Percentiles rank a stretch among this genome's conserved stretches.
These are phyloP conservation scores for Basipetospora sp. DNA, from an alignment of 2,329 filamentous ascomycete species.

Conservation along the genomic window DNA sequence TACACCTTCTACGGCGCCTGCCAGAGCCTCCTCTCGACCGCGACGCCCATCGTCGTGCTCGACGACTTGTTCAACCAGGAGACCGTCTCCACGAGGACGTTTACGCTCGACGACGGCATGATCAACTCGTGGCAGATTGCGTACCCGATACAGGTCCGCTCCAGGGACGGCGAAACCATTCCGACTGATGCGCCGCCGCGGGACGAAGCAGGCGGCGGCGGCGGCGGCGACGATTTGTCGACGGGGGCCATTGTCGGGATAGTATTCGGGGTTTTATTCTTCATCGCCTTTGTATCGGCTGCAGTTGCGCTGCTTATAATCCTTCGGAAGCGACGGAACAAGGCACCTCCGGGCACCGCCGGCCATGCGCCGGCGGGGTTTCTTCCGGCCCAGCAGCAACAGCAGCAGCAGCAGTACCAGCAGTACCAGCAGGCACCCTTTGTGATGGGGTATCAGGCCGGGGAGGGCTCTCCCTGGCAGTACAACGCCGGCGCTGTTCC, in stretches of 20 bases:
- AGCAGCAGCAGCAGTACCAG: background rate
- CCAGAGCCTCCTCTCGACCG: background rate
- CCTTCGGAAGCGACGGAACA: background rate
- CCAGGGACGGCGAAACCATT: background rate
- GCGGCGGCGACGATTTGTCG: background rate
- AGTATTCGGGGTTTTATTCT: background rate
- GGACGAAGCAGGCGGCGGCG: background rate
- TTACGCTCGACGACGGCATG: background rate
- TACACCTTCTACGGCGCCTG: background rate
- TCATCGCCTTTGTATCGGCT: background rate
- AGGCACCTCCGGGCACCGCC: too few relatives aligned
- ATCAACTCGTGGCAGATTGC: background rate
- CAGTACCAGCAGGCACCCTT: background rate
- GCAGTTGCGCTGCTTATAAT: background rate
- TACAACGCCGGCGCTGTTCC: background rate
- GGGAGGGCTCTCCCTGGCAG: too few relatives aligned
- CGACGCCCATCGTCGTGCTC: background rate
- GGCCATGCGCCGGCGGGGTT: background rate
- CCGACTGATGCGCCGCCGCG: background rate
- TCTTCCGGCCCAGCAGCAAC: background rate
- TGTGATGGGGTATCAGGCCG: too few relatives aligned
- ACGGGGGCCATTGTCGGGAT: background rate
- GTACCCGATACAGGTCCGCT: background rate
- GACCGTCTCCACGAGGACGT: background rate
- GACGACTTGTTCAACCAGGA: slow-evolving; percentile 1